Base-by-base conservation (phyloP, 305 asterid genomes). In the Fraxinus paxiana region DNA sequence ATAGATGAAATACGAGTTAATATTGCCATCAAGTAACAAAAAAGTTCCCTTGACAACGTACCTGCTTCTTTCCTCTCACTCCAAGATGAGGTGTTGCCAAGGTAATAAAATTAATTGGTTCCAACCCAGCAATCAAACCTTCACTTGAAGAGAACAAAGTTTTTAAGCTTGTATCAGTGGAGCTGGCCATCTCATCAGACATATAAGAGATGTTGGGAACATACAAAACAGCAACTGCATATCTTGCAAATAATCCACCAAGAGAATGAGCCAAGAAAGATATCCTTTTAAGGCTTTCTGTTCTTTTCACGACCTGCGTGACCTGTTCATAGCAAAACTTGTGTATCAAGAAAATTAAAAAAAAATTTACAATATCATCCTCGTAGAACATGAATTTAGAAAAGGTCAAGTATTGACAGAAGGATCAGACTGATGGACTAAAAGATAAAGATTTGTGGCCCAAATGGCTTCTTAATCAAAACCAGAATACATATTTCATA, bases 81-180 rank as follows among this genome's bases (percentile, higher is more conserved):
- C 99, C 99, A 24, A 96, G 95, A 92, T 96, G 98, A 87, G 99
- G 99, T 26, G 99, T 96, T 70, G 99, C 99, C 81, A 96, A 87
- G 84, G 99, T 94, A 78, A 96, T 92, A 90, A 96, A 94, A 87
- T 90, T 92, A 80, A 92, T 82, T 71, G 98, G 95, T 83, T 96
- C 97, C 85, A 96, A 90, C 77, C 98, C 97, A 83, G 99, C 97
- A 86, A 96, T 91, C 77, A 82, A 83, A 74, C 94, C 94, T 80
- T 82, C 63, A 81, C 79, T 82, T 38, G 89, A 82, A 75, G 85
- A 79, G 82, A 75, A 78, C 59, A 84, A 22, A 8, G 86, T 65
- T 72, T 84, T 75, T 65, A 74, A 48, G 73, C 72, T 84, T 84
- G 87, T 79, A 76, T 75, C 65, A 75, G 79, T 80, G 65, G 91